phyloP scores from a whole-genome alignment of 768 basidiomycete species.

The Lactarius quietus region DNA sequence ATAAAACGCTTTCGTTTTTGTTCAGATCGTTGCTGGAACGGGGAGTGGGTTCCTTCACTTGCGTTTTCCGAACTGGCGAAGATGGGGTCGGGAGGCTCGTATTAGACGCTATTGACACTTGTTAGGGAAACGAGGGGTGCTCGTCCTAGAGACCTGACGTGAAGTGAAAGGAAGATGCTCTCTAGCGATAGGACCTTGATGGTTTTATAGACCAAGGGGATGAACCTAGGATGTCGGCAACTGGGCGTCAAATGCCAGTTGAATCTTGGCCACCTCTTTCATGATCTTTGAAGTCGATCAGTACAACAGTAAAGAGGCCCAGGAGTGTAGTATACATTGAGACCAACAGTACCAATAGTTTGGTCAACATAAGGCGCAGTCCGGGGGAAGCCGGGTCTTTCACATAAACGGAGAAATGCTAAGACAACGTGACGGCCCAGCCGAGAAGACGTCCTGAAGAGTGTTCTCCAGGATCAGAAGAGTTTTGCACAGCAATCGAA shows the following conservation, averaged over 20 bases:
- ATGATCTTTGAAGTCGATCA: constrained; percentile 1
- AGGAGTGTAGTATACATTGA: background rate
- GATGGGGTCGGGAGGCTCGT: background rate
- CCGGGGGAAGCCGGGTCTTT: background rate
- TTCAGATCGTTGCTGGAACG: too few species aligned
- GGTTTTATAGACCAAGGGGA: constrained; percentile 11
- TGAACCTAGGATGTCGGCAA: background rate
- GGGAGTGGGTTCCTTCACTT: background rate
- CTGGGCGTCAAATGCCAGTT: background rate
- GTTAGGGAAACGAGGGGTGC: background rate
- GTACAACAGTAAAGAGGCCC: background rate
- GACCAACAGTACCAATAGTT: background rate
- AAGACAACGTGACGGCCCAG: background rate
- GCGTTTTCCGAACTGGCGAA: background rate
- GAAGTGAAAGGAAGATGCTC: background rate
- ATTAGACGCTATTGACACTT: background rate
- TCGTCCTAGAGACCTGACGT: background rate
- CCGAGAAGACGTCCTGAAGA: background rate
- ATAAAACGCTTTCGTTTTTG: background rate
- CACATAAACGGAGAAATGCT: background rate
- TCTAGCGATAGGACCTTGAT: constrained; percentile 2
- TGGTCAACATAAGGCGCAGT: constrained; percentile 6
- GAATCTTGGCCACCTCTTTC: constrained; percentile 6
- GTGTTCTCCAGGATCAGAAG: background rate
- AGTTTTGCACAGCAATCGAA: background rate